These are phyloP conservation scores for Aspergillus bridgeri DNA, from an alignment of 495 filamentous ascomycete species.

Conservation along the genomic window DNA sequence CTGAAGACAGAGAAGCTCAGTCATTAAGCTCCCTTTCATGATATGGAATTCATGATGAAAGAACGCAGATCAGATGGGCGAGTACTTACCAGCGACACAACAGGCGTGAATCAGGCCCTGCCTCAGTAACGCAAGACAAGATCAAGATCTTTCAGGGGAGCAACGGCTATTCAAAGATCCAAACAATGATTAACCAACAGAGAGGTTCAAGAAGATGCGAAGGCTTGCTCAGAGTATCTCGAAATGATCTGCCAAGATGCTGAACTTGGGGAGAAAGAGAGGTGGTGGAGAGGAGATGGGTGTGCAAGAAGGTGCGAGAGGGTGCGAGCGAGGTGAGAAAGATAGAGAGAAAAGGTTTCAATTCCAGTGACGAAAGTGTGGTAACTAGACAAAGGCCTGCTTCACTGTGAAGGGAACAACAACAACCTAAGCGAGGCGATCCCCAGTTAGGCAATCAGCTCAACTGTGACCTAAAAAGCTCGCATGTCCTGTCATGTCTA, in stretches of 20 bases:
- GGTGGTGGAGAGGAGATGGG: not conserved
- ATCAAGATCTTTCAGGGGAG: not conserved
- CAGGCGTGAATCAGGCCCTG: too few species aligned
- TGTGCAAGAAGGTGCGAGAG: not conserved
- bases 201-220: too few species aligned
- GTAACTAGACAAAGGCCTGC: slow-evolving; percentile 7
- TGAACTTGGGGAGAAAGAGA: not conserved
- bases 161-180: not conserved
- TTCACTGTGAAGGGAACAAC: slow-evolving; percentile 5
- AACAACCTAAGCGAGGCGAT: slow-evolving; percentile 16
- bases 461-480: slow-evolving; percentile 7
- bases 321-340: too few species aligned
- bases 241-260: not conserved
- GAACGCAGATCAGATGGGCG: too few species aligned
- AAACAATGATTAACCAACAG: not conserved
- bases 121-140: too few species aligned
- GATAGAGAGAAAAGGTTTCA: not conserved
- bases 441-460: slow-evolving; percentile 13
- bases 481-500: not conserved
- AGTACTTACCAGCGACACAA: too few species aligned
- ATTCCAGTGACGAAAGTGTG: not conserved
- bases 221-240: too few species aligned
- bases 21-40: too few species aligned
- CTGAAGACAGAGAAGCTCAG: too few species aligned
- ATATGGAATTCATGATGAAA: too few species aligned